Conservation (phyloP, 495 filamentous ascomycete species). For the Neurospora sublineolata region DNA sequence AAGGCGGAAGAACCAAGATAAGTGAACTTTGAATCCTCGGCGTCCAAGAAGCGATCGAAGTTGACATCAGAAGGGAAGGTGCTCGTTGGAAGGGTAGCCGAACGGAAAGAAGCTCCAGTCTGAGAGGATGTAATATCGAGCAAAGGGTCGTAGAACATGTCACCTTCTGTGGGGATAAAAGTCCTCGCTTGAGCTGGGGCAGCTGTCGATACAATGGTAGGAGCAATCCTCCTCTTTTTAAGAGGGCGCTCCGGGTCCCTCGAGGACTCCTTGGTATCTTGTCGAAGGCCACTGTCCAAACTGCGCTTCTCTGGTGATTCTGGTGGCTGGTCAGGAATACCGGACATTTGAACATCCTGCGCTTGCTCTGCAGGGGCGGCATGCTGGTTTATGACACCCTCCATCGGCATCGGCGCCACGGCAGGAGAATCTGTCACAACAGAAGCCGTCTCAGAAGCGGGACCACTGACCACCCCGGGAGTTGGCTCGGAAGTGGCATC, state of each 20-base stretch:
- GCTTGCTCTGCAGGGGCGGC: not conserved
- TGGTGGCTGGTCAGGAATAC: not conserved
- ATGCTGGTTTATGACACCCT: not conserved
- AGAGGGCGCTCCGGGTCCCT: not conserved
- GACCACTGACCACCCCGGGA: not conserved
- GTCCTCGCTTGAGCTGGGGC: slow-evolving; percentile 17
- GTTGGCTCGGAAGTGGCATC: not conserved
- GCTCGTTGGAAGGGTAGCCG: not conserved
- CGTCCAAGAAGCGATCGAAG: not conserved
- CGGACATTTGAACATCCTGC: not conserved
- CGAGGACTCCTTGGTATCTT: not conserved
- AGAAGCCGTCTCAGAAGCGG: not conserved
- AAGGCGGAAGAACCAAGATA: slow-evolving; percentile 5
- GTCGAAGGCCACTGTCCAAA: not conserved
- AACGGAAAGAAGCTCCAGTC: not conserved
- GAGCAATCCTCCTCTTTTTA: slow-evolving; percentile 33
- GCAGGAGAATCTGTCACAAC: not conserved
- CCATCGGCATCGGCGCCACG: not conserved
- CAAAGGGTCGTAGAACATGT: slow-evolving; percentile 11
- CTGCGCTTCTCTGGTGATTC: not conserved
- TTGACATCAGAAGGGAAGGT: not conserved
- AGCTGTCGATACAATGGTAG: slow-evolving; percentile 23
- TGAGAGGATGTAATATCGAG: not conserved
- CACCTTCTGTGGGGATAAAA: slow-evolving; percentile 29
- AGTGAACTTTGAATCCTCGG: not conserved